A percentile compares a stretch with the other conserved stretches of the same genome.
These are phyloP conservation scores for Vickermania ingenoplastis DNA, from an alignment of 208 protist genomes.

Conservation along the genomic window DNA sequence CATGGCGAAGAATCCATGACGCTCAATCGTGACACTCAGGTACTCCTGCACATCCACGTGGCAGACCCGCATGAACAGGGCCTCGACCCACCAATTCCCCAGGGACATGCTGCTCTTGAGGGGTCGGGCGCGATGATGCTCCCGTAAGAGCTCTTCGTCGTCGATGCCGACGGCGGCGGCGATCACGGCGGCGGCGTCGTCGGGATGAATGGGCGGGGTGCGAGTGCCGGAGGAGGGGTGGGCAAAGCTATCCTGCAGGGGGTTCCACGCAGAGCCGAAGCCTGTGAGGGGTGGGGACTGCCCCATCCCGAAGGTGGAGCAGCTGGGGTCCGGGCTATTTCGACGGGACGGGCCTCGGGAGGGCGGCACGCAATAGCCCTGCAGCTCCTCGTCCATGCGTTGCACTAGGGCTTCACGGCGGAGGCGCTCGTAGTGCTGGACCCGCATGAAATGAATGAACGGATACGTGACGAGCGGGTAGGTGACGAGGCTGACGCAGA, in stretches of 20 bases:
- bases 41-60: constrained; percentile 14
- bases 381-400: constrained; percentile 8
- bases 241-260: background rate
- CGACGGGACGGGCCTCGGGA: background rate
- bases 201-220: no score
- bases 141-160: background rate
- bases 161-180: background rate
- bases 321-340: background rate
- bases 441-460: constrained; percentile 23
- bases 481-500: constrained; percentile 13
- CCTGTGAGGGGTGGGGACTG: background rate
- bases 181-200: no score
- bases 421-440: constrained; percentile 22
- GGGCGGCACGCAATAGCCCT: constrained; percentile 5
- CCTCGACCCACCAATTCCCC: background rate
- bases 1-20: constrained; percentile 1
- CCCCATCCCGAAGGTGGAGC: no score
- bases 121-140: background rate
- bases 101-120: background rate
- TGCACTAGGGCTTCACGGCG: constrained; percentile 1
- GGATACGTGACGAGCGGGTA: constrained; percentile 17
- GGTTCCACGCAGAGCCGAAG: no score
- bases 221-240: background rate
- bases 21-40: constrained; percentile 5
- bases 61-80: constrained; percentile 1